Base-by-base conservation (phyloP, 2,329 filamentous ascomycete genomes). In the Dendrostoma leiphaemia region DNA sequence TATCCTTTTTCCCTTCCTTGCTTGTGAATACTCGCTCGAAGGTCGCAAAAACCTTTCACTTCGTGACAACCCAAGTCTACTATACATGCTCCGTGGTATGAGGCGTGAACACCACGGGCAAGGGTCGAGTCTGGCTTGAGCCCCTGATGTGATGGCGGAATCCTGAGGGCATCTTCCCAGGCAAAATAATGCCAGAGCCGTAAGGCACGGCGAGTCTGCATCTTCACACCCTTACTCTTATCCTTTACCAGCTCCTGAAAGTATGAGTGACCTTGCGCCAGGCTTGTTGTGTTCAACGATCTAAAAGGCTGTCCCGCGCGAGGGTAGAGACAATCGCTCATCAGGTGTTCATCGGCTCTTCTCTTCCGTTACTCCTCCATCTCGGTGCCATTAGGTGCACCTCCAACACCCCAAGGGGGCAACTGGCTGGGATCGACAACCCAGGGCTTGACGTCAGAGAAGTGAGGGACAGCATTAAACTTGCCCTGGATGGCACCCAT, bases 401-500 rank as follows among this genome's bases (percentile, higher is more conserved):
- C 53, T 12, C 17, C 53, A 37, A 49, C 29, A 19, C 56, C 56
- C 24, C 54, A 56, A 8, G 53, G 54, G 29, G 57, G 57, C 32
- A 74, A 61, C 13, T 69, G 69, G 29, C 69, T 65, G 6, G 71
- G 65, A 48, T 66, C 66, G 8, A 72, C 77, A 13, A 74, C 68
- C 81, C 81, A 84, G 28, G 82, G 80, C 52, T 80, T 74, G 61
- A 82, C 80, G 47, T 83, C 81, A 34, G 74, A 76, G 73, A 80
- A 85, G 41, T 79, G 74, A 7, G 82, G 82, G 24, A 80, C 81
- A 17, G 84, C 70, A 17, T 83, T 76, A 65, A 86, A 86, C 57
- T 81, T 80, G 47, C 82, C 82, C 73, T 82, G 79, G 55, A 87
- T 77, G 63, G 80, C 78, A 46, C 84, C 84, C 81, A 87, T 84